Percentiles rank a stretch among this genome's conserved stretches.
Conservation (phyloP, 2,329 filamentous ascomycete species). For the Paraconiothyrium sp. region DNA sequence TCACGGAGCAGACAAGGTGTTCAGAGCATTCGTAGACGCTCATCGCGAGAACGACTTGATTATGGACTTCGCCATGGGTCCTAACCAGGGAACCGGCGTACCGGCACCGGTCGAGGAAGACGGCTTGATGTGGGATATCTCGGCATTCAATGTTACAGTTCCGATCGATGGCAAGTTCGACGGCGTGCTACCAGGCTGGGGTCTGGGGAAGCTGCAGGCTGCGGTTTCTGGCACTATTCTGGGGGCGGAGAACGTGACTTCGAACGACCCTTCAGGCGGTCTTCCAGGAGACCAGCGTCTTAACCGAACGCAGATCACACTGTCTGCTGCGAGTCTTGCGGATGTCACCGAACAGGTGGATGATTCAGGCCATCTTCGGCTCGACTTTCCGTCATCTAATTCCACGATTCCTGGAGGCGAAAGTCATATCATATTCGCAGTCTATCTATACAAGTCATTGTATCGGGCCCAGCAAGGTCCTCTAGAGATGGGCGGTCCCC, state of each 20-base stretch:
- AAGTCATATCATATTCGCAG: constrained; percentile 24
- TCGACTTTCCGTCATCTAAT: constrained; percentile 28
- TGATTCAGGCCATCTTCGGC: constrained; percentile 29
- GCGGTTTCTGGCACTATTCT: constrained; percentile 15
- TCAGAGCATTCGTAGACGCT: constrained; percentile 36
- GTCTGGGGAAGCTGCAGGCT: constrained; percentile 35
- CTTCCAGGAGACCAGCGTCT: constrained; percentile 10
- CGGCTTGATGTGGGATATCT: constrained; percentile 27
- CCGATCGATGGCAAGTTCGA: constrained; percentile 16
- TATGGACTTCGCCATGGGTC: constrained; percentile 59
- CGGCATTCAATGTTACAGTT: constrained; percentile 24
- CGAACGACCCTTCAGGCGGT: constrained; percentile 22
- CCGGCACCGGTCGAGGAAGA: constrained; percentile 40
- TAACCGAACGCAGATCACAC: constrained; percentile 31
- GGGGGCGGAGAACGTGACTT: constrained; percentile 10
- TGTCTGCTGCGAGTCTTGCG: constrained; percentile 31
- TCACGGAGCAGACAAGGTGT: constrained; percentile 23
- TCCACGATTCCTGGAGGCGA: constrained; percentile 13
- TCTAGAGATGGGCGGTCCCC: constrained; percentile 29
- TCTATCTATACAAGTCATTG: constrained; percentile 23
- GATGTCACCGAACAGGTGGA: constrained; percentile 40
- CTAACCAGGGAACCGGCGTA: constrained; percentile 60
- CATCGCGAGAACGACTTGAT: constrained; percentile 48
- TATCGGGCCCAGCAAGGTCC: constrained; percentile 40
- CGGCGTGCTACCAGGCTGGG: constrained; percentile 47